phyloP scores from a whole-genome alignment of 768 basidiomycete species.

The Tulasnella sp. region DNA sequence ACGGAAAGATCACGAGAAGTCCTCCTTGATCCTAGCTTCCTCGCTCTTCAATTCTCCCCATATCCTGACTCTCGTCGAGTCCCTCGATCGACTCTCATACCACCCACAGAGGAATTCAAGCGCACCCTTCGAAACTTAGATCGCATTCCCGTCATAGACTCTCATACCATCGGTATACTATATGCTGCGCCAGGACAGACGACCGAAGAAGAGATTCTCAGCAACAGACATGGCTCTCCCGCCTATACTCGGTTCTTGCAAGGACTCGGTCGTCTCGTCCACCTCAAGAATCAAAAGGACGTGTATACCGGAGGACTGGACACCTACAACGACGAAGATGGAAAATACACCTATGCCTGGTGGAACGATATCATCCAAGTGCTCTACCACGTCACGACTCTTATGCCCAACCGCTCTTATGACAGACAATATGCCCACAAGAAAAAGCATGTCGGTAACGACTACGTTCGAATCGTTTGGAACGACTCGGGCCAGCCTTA shows the following conservation, averaged over 20 bases:
- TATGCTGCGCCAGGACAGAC: conserved; percentile 91
- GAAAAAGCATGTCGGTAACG: conserved; percentile 95
- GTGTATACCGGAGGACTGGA: conserved; percentile 89
- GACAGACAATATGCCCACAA: conserved; percentile 72
- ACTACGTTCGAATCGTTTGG: conserved; percentile 92
- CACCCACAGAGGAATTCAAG: conserved; percentile 42
- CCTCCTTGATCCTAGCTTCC: conserved; percentile 68
- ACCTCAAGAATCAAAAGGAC: conserved; percentile 79
- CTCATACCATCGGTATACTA: conserved; percentile 91
- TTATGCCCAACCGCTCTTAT: conserved; percentile 75
- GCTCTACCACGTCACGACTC: conserved; percentile 89
- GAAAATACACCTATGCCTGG: conserved; percentile 97
- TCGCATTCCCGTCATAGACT: conserved; percentile 87
- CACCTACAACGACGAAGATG: conserved; percentile 65
- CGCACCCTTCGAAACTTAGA: conserved; percentile 61
- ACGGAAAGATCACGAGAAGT: conserved; percentile 40
- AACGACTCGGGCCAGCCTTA: conserved; percentile 91
- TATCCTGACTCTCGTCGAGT: conserved; percentile 41
- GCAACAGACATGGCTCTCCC: conserved; percentile 86
- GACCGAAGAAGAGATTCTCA: conserved; percentile 72
- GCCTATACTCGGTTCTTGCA: conserved; percentile 90
- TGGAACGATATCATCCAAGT: conserved; percentile 97
- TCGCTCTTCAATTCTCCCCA: conserved; percentile 76
- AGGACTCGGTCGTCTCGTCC: conserved; percentile 78
- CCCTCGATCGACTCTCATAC: conserved; percentile 31